Conservation (phyloP, 441 rosid species). For the Pelargonium fulgidum region DNA sequence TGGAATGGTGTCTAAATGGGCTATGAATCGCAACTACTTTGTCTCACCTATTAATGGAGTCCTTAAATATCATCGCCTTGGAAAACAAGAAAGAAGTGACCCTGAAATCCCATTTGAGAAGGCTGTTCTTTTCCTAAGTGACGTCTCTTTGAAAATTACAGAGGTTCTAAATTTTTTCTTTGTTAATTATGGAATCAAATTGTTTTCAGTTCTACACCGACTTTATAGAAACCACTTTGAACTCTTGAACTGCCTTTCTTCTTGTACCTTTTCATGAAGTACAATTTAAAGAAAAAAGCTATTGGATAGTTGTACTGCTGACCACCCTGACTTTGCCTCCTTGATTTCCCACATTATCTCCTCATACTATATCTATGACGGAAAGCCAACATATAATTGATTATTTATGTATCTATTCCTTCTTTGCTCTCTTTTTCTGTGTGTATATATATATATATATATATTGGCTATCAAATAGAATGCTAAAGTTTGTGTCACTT, state of each 20-base stretch:
- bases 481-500: slow-evolving; percentile 18
- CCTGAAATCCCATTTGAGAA: slow-evolving; percentile 92
- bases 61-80: slow-evolving; percentile 92
- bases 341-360: background rate
- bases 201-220: background rate
- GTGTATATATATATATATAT: too few relatives aligned
- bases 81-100: slow-evolving; percentile 88
- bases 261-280: background rate
- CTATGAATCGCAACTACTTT: slow-evolving; percentile 65
- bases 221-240: background rate
- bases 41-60: slow-evolving; percentile 90
- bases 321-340: background rate
- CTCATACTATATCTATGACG: background rate
- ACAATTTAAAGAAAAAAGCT: background rate
- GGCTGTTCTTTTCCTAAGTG: slow-evolving; percentile 69
- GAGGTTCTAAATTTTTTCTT: slow-evolving; percentile 45
- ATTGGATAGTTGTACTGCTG: too few relatives aligned
- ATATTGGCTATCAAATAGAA: slow-evolving; percentile 19
- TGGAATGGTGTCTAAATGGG: slow-evolving; percentile 59
- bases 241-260: background rate
- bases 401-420: too few relatives aligned
- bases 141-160: slow-evolving; percentile 70
- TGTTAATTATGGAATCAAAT: background rate
- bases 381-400: background rate
- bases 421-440: background rate